A percentile compares a stretch with the other conserved stretches of the same genome.
Conservation (phyloP, 306 rosid species). For the Quercus berberidifolia region DNA sequence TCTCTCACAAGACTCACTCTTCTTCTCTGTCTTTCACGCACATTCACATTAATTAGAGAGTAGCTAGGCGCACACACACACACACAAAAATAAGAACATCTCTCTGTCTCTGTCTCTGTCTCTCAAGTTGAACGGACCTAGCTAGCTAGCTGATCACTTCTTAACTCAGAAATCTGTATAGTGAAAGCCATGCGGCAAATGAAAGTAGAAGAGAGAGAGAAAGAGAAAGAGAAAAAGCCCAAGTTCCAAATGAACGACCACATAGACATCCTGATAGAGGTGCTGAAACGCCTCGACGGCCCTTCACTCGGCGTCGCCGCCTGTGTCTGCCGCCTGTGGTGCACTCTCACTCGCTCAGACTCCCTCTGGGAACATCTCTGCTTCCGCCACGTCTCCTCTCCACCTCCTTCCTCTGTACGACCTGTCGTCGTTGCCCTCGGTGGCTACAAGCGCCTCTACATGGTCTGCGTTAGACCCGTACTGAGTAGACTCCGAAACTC, state of each 20-base stretch:
- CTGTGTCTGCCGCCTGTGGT: slow-evolving; percentile 90
- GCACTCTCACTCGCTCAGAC: slow-evolving; percentile 59
- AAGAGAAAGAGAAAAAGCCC: slow-evolving; percentile 16
- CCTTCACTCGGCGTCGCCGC: slow-evolving; percentile 80
- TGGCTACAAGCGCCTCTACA: slow-evolving; percentile 82
- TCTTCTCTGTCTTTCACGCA: neutral
- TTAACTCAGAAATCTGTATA: no score
- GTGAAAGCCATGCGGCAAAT: slow-evolving; percentile 19
- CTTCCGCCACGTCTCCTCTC: slow-evolving; percentile 63
- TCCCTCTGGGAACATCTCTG: slow-evolving; percentile 92
- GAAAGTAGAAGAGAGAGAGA: slow-evolving; percentile 26
- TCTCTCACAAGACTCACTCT: neutral
- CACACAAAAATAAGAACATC: no score
- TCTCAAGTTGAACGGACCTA: no score
- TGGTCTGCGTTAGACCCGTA: slow-evolving; percentile 73
- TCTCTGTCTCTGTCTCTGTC: no score
- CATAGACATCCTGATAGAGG: slow-evolving; percentile 74
- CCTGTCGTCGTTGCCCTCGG: slow-evolving; percentile 77
- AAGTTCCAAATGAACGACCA: slow-evolving; percentile 83
- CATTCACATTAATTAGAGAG: neutral
- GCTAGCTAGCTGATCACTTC: no score
- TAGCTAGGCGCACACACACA: no score
- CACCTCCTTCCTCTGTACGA: slow-evolving; percentile 46
- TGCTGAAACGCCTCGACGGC: slow-evolving; percentile 88
- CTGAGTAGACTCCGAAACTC: slow-evolving; percentile 79